Evolutionary conservation across 768 basidiomycete species (phyloP).

Genomic region (Galerina marginata): DNA sequence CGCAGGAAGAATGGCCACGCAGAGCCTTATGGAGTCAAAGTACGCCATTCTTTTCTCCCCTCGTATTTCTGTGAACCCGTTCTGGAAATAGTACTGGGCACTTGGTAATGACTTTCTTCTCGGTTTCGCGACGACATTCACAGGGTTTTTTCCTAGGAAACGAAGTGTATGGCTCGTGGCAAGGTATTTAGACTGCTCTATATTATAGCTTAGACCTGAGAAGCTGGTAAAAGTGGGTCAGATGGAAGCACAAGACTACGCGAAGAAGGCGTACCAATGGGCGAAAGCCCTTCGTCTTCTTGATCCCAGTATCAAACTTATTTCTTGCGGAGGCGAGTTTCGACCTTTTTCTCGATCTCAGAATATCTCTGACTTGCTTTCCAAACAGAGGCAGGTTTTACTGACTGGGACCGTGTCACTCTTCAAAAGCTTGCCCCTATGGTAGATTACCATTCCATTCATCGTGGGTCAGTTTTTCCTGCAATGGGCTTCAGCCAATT

Average conservation of each 20-base stretch:
- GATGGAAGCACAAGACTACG: slow-evolving; percentile 58
- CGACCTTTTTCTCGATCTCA: slow-evolving; percentile 17
- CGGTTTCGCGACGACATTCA: background rate
- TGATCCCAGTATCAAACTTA: slow-evolving; percentile 58
- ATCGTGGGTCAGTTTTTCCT: slow-evolving; percentile 30
- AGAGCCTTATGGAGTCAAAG: slow-evolving; percentile 59
- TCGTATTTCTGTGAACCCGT: too few species aligned
- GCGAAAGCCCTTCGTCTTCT: slow-evolving; percentile 62
- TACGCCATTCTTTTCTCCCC: slow-evolving; percentile 5
- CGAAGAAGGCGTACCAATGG: slow-evolving; percentile 62
- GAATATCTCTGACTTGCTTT: slow-evolving; percentile 13
- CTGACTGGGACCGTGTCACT: slow-evolving; percentile 49
- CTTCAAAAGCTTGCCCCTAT: slow-evolving; percentile 48
- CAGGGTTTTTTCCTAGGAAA: slow-evolving; percentile 45
- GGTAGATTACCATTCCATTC: slow-evolving; percentile 57
- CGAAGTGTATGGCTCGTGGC: slow-evolving; percentile 63
- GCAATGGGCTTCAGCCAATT: background rate
- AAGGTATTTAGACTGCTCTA: slow-evolving; percentile 32
- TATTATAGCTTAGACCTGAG: too few species aligned
- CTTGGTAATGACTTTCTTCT: slow-evolving; percentile 27
- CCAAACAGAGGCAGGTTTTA: slow-evolving; percentile 41
- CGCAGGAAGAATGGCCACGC: slow-evolving; percentile 61
- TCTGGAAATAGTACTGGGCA: slow-evolving; percentile 37
- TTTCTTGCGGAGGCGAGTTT: slow-evolving; percentile 56
- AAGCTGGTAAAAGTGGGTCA: slow-evolving; percentile 48